Evolutionary conservation across 1,284 basidiomycete genomes (phyloP), one percentile per base, ranked within the genome.

Genomic region (Boletus semigastroideus): DNA sequence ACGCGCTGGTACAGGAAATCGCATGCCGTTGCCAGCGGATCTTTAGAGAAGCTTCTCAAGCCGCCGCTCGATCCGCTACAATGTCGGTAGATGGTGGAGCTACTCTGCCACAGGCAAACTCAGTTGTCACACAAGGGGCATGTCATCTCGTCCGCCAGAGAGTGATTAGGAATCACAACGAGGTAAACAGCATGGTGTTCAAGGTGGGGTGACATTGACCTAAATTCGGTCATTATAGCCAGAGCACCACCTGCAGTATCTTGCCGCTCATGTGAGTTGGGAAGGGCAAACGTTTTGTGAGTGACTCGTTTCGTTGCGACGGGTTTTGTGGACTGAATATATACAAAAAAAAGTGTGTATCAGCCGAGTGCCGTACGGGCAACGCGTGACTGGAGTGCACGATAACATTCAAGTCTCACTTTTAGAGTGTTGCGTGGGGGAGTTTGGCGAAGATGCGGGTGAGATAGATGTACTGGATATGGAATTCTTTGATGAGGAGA

Each of bases 401-500:
- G 63, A 63, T 54, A 68, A 74, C 56, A 68, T 79, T 63, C 72
- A 71, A 53, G 68, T 79, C 56, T 74, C 71, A 58, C 62, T 85
- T 68, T 70, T 85, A 37, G 77, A 82, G 63, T 81, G 80, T 63
- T 69, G 62, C 56, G 64, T 78, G 59, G 63, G 67, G 56, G 71
- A 67, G 62, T 70, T 55, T 46, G 62, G 65, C 38, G 71, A 66
- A 54, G 70, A 72, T 62, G 64, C 57, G 55, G 54, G 55, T 41
- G 67, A 68, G 52, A 62, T 84, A 59, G 75, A 83, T 53, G 61
- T 89, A 45, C 65, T 88, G 60, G 83, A 85, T 61, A 76, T 74
- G 49, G 84, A 87, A 52, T 90, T 90, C 70, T 89, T 90, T 65
- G 87, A 91, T 72, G 83, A 88, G 61, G 78, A 84, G 65, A 74